Evolutionary conservation across 163 green algal genomes (phyloP).

Genomic region (Scenedesmus sp.): DNA sequence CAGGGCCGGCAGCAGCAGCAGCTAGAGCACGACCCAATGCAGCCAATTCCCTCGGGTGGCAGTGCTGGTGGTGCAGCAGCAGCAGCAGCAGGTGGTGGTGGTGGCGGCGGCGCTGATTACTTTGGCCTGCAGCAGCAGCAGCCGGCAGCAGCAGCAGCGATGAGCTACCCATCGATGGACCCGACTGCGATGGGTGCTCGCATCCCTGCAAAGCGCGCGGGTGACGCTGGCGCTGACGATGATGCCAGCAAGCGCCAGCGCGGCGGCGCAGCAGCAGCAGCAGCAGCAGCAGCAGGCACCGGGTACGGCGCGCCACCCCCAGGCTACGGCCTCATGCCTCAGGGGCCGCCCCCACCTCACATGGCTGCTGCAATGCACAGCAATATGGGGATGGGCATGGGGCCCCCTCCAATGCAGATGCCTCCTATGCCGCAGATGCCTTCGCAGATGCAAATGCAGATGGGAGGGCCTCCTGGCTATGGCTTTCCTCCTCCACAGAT

Average conservation of each 20-base stretch:
- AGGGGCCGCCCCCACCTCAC: background rate
- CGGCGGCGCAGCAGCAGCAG: background rate
- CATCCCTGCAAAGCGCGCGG: constrained; percentile 36
- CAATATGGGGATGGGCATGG: too few relatives aligned
- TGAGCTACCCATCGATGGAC: constrained; percentile 83
- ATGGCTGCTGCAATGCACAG: background rate
- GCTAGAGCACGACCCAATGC: constrained; percentile 56
- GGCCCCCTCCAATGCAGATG: too few relatives aligned
- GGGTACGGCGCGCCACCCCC: background rate
- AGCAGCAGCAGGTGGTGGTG: background rate
- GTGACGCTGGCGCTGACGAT: background rate
- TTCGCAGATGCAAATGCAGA: constrained; percentile 11
- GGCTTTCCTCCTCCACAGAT: background rate
- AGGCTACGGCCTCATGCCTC: background rate
- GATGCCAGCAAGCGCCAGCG: constrained; percentile 40
- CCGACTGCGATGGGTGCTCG: constrained; percentile 65
- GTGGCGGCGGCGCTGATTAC: constrained; percentile 41
- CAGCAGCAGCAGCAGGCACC: background rate
- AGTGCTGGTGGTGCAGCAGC: constrained; percentile 22
- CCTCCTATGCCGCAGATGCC: background rate
- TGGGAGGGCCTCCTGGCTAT: background rate
- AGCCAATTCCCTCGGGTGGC: constrained; percentile 46
- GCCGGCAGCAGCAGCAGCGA: background rate
- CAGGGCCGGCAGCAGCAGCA: background rate
- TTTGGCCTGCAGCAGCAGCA: constrained; percentile 59